A percentile compares a stretch with the other conserved stretches of the same genome.
Conservation (phyloP, 805 yeast genomes). For the Sugiyamaella floridensis region DNA sequence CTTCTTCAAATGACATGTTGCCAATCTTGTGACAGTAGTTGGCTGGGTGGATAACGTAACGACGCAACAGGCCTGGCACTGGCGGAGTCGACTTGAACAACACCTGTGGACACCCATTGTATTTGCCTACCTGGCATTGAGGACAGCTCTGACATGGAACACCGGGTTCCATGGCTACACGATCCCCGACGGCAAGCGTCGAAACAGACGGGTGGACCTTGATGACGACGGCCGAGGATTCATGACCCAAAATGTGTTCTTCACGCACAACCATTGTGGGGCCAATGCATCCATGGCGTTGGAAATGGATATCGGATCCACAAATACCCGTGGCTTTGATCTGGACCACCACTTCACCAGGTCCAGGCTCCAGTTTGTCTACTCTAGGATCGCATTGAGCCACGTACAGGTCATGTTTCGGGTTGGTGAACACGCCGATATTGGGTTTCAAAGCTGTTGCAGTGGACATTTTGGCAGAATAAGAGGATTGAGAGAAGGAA, state of each 20-base stretch:
- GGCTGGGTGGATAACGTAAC: slow-evolving; percentile 34
- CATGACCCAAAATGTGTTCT: slow-evolving; percentile 56
- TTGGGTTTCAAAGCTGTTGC: slow-evolving; percentile 15
- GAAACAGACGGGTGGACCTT: slow-evolving; percentile 45
- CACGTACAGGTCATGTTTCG: slow-evolving; percentile 27
- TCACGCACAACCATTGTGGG: slow-evolving; percentile 49
- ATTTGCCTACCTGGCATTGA: slow-evolving; percentile 29
- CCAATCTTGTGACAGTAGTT: slow-evolving; percentile 32
- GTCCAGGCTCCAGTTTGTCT: slow-evolving; percentile 27
- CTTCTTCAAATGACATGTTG: slow-evolving; percentile 43
- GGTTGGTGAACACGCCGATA: slow-evolving; percentile 30
- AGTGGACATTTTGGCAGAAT: slow-evolving; percentile 4
- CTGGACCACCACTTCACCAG: slow-evolving; percentile 46
- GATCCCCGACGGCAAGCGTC: slow-evolving; percentile 41
- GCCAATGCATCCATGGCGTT: slow-evolving; percentile 57
- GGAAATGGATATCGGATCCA: slow-evolving; percentile 68
- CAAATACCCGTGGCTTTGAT: slow-evolving; percentile 66
- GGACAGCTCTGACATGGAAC: slow-evolving; percentile 41
- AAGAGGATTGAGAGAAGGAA: background rate
- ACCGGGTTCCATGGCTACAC: slow-evolving; percentile 43
- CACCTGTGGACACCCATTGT: slow-evolving; percentile 34
- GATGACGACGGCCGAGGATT: slow-evolving; percentile 46
- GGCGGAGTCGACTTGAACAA: slow-evolving; percentile 35
- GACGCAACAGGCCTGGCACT: slow-evolving; percentile 30
- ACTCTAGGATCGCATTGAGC: slow-evolving; percentile 26